Evolutionary conservation across 202 grass and related monocot species (phyloP).

Genomic region (Brachypodium distachyon): DNA sequence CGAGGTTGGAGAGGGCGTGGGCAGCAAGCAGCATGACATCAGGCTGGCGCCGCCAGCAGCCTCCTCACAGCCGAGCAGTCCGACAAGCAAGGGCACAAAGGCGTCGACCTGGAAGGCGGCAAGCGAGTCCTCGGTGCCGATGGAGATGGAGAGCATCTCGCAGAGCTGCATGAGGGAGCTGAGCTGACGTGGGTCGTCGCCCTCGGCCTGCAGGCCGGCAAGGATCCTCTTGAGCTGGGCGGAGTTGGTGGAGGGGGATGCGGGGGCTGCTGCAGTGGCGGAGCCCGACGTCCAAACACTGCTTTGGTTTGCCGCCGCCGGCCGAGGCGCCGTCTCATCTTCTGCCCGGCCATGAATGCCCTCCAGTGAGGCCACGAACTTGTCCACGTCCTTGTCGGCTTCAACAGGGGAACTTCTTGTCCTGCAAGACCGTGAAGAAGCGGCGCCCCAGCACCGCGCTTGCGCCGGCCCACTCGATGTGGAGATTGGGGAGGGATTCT

Average conservation of each 20-base stretch:
- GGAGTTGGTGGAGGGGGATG: conserved; percentile 6
- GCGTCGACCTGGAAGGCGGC: conserved; percentile 30
- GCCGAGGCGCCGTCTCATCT: too few species aligned
- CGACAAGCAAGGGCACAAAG: conserved; percentile 41
- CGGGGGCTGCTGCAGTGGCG: background rate
- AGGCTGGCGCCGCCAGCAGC: conserved; percentile 11
- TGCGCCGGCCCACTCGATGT: too few species aligned
- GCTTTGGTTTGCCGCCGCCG: too few species aligned
- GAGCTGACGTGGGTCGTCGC: conserved; percentile 29
- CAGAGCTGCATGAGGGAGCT: conserved; percentile 41
- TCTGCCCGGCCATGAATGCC: too few species aligned
- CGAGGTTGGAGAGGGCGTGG: conserved; percentile 43
- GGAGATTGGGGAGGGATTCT: too few species aligned
- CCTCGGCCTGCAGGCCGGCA: conserved; percentile 29
- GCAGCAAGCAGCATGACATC: conserved; percentile 54
- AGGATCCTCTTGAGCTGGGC: too few species aligned
- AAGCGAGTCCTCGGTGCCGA: conserved; percentile 33
- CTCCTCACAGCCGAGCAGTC: conserved; percentile 29
- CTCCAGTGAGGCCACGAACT: too few species aligned
- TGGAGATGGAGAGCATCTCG: conserved; percentile 44
- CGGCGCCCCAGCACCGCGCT: too few species aligned
- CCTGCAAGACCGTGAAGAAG: too few species aligned
- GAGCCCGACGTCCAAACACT: too few species aligned
- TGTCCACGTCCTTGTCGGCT: too few species aligned
- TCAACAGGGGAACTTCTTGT: too few species aligned